Percentiles rank a stretch among this genome's conserved stretches.
These are phyloP conservation scores for Flaveria ramosissima DNA, from an alignment of 129 eudicot species.

Conservation along the genomic window DNA sequence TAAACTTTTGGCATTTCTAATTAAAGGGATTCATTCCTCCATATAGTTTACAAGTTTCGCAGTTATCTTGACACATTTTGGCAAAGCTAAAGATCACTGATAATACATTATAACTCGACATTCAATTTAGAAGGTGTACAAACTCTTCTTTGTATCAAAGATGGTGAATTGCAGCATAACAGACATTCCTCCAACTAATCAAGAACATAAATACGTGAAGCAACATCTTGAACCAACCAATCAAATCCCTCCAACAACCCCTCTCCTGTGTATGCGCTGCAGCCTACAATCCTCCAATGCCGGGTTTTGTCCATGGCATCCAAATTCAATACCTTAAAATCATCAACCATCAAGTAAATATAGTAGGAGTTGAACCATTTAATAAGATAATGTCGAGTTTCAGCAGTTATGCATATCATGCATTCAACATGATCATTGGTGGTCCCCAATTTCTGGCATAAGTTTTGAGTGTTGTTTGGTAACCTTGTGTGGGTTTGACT, in stretches of 20 bases:
- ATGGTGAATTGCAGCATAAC: background rate
- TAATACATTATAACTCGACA: conserved; percentile 6
- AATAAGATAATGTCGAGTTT: conserved; percentile 4
- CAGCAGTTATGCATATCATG: background rate
- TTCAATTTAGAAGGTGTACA: background rate
- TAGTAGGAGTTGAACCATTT: background rate
- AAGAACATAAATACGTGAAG: conserved; percentile 91
- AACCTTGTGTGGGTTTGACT: too few species aligned
- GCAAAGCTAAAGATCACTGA: background rate
- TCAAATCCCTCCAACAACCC: conserved; percentile 94
- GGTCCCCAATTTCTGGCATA: background rate
- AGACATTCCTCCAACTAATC: conserved; percentile 40
- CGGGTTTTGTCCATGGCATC: conserved; percentile 87
- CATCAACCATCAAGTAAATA: conserved; percentile 2
- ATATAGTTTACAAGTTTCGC: background rate
- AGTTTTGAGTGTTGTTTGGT: background rate
- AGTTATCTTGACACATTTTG: background rate
- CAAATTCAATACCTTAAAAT: conserved; percentile 70
- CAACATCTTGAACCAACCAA: conserved; percentile 97
- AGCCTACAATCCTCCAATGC: conserved; percentile 90
- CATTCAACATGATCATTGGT: conserved; percentile 6
- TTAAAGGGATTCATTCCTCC: background rate
- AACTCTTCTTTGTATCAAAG: conserved; percentile 5
- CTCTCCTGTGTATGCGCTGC: conserved; percentile 96
- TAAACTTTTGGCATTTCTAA: background rate